Evolutionary conservation across 352 stramenopile species (phyloP).

Genomic region (Globisporangium paroecandrum): DNA sequence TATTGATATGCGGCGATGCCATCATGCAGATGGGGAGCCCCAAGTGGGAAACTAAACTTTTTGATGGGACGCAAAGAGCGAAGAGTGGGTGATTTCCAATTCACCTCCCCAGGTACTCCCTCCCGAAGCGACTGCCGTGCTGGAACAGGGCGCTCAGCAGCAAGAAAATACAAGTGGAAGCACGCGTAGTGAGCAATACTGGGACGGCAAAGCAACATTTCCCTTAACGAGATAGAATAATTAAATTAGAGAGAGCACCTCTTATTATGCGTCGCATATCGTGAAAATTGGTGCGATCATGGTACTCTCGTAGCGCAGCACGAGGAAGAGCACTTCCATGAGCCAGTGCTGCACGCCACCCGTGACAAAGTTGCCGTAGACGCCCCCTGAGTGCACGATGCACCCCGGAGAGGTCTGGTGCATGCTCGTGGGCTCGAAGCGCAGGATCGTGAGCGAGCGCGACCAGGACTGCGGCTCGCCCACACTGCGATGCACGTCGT

Average conservation of each 20-base stretch:
- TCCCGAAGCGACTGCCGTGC: background rate
- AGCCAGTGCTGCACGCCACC: slow-evolving; percentile 47
- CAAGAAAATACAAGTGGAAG: background rate
- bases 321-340: slow-evolving; percentile 55
- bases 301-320: slow-evolving; percentile 49
- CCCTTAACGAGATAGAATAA: background rate
- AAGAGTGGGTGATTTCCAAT: background rate
- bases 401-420: slow-evolving; percentile 28
- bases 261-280: slow-evolving; percentile 25
- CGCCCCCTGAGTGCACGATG: slow-evolving; percentile 39
- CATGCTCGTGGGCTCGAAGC: slow-evolving; percentile 37
- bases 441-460: slow-evolving; percentile 41
- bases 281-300: slow-evolving; percentile 49
- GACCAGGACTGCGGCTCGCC: slow-evolving; percentile 35
- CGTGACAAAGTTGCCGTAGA: slow-evolving; percentile 38
- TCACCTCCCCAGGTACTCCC: background rate
- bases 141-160: background rate
- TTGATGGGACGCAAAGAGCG: background rate
- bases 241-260: slow-evolving; percentile 3
- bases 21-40: background rate
- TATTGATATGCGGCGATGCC: too few relatives aligned
- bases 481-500: slow-evolving; percentile 33
- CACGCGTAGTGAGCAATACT: background rate
- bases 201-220: background rate
- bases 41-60: background rate